phyloP scores from a whole-genome alignment of 176 grass and related monocot species.

The Eragrostis curvula region DNA sequence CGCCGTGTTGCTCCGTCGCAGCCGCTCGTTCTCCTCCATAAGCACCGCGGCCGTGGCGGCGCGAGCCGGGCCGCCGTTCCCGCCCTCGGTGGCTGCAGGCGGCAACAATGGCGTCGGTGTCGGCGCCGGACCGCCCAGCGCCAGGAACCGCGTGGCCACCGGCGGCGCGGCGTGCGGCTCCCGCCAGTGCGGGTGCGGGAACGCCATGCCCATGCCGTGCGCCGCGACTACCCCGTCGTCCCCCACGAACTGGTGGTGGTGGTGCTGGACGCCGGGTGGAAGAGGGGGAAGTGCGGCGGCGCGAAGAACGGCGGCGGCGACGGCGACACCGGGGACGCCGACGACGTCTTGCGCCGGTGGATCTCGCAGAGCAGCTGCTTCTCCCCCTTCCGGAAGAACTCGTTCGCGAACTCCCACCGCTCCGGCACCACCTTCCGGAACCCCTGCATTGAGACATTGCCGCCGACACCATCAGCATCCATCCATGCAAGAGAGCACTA shows the following conservation, averaged over 20 bases:
- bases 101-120: not conserved
- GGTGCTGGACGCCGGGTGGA: conserved; percentile 47
- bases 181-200: conserved; percentile 55
- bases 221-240: conserved; percentile 40
- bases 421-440: conserved; percentile 86
- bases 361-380: conserved; percentile 85
- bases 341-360: conserved; percentile 85
- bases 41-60: conserved; percentile 61
- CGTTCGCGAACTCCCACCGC: conserved; percentile 92
- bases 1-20: conserved; percentile 77
- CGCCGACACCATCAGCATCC: not conserved
- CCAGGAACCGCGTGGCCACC: conserved; percentile 47
- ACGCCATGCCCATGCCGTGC: conserved; percentile 46
- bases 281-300: conserved; percentile 57
- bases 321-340: conserved; percentile 52
- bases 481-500: not conserved
- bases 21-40: conserved; percentile 91
- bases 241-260: conserved; percentile 59
- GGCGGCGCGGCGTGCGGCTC: conserved; percentile 34
- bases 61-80: not conserved
- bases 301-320: conserved; percentile 64
- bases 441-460: conserved; percentile 56
- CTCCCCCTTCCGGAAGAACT: conserved; percentile 89
- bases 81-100: not conserved
- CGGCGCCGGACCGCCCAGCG: conserved; percentile 31